Evolutionary conservation across 306 rosid genomes (phyloP), one percentile per base, ranked within the genome.

Genomic region (Trichosanthes truncata): DNA sequence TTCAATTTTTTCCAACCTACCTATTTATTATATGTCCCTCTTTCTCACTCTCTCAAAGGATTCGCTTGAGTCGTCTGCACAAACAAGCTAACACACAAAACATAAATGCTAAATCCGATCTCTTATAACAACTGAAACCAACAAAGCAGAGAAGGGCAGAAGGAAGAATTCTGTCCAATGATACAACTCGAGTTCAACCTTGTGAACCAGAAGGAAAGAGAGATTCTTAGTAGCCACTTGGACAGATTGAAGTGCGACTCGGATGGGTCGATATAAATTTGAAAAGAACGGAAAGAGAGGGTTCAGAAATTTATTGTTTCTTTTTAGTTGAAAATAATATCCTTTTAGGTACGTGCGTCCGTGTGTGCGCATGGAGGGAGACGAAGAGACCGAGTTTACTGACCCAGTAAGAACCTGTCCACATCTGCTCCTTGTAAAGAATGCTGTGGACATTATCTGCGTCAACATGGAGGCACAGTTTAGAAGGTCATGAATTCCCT

Each of bases 381-480:
- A 51, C 29, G 14, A 53, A 63, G 69, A 40, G 66, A 74, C 43
- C 56, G 57, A 69, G 36, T 80, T 56, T 40, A 46, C 89, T 57
- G 84, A 95, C 94, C 99, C 99, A 93, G 77, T 93, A 91, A 57
- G 96, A 84, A 81, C 82, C 86, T 33, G 99, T 91, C 99, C 99
- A 95, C 67, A 89, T 91, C 87, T 81, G 80, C 51, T 88, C 87
- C 93, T 91, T 89, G 87, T 83, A 84, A 46, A 91, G 85, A 84
- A 95, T 85, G 81, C 99, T 95, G 79, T 95, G 99, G 78, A 93
- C 92, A 78, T 85, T 87, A 76, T 91, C 97, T 95, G 89, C 82
- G 68, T 55, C 81, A 56, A 74, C 79, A 81, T 40, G 49, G 56
- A 73, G 6, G 83, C 14, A 18, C 0, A 21, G 55, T 79, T 51